Conservation (phyloP, 2,329 filamentous ascomycete species). For the Capronia coronata region DNA sequence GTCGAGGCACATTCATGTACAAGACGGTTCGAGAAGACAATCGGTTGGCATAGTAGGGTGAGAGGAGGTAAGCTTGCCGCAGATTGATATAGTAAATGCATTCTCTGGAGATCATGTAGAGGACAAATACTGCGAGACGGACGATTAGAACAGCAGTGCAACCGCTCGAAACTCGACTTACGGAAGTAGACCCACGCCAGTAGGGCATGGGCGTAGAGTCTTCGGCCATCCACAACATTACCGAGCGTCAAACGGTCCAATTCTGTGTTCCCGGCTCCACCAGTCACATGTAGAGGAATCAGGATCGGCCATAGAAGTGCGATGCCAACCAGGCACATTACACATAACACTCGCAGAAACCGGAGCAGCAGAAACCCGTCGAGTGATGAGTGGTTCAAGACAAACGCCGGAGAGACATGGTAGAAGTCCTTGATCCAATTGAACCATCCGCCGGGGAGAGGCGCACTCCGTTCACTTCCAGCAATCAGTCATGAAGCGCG, state of each 20-base stretch:
- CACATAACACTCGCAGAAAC: slow-evolving; percentile 69
- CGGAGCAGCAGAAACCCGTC: slow-evolving; percentile 89
- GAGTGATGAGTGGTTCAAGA: slow-evolving; percentile 81
- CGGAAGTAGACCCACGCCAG: slow-evolving; percentile 74
- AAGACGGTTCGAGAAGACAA: slow-evolving; percentile 85
- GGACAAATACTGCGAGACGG: slow-evolving; percentile 54
- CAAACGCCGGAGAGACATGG: slow-evolving; percentile 48
- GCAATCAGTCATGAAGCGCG: background rate
- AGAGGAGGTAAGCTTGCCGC: slow-evolving; percentile 83
- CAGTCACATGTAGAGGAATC: slow-evolving; percentile 80
- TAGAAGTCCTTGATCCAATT: slow-evolving; percentile 34
- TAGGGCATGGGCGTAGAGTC: slow-evolving; percentile 71
- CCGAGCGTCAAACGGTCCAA: slow-evolving; percentile 73
- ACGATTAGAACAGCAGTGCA: slow-evolving; percentile 31
- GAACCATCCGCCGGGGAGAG: slow-evolving; percentile 33
- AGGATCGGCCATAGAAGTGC: slow-evolving; percentile 80
- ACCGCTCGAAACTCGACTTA: slow-evolving; percentile 29
- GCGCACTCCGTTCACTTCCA: slow-evolving; percentile 31
- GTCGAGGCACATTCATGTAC: slow-evolving; percentile 73
- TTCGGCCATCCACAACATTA: slow-evolving; percentile 59
- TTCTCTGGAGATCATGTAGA: slow-evolving; percentile 81
- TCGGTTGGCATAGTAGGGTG: slow-evolving; percentile 72
- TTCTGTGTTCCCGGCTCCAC: slow-evolving; percentile 60
- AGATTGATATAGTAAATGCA: slow-evolving; percentile 85
- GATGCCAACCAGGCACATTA: slow-evolving; percentile 74